Evolutionary conservation across 306 rosid genomes (phyloP), one percentile per base, ranked within the genome.

Genomic region (Cicer cuneatum): DNA sequence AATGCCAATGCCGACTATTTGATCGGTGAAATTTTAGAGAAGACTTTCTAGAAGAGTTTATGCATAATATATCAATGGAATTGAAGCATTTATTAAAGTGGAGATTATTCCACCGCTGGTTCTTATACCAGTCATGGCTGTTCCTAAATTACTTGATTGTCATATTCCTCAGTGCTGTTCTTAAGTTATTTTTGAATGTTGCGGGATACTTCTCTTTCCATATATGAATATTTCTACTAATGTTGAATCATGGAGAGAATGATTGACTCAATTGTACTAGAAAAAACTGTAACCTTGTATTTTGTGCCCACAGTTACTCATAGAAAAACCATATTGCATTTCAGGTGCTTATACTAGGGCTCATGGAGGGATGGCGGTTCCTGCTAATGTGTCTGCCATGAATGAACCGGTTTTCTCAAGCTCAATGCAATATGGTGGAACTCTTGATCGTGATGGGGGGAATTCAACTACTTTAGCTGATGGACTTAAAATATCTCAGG

Each of bases 371-470:
- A 72, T 83, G 81, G 56, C 76, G 8, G 81, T 77, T 76, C 82
- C 85, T 49, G 46, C 88, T 66, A 68, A 85, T 71, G 85, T 90
- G 46, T 76, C 83, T 85, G 85, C 85, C 42, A 80, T 82, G 67
- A 62, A 77, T 33, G 96, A 89, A 62, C 74, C 86, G 38, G 83
- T 71, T 73, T 79, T 91, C 83, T 76, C 92, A 45, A 80, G 73
- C 73, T 72, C 89, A 65, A 70, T 77, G 86, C 91, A 78, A 41
- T 84, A 86, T 75, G 83, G 84, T 67, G 87, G 86, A 67, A 58
- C 86, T 62, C 74, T 83, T 78, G 96, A 87, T 82, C 91, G 83
- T 68, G 99, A 87, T 65, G 88, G 86, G 75, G 93, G 85, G 77
- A 73, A 79, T 73, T 71, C 86, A n/a, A 81, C 82, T 76, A 76